These are phyloP conservation scores for Aureobasidium sp. DNA, from an alignment of 2,329 filamentous ascomycete species.

Conservation along the genomic window DNA sequence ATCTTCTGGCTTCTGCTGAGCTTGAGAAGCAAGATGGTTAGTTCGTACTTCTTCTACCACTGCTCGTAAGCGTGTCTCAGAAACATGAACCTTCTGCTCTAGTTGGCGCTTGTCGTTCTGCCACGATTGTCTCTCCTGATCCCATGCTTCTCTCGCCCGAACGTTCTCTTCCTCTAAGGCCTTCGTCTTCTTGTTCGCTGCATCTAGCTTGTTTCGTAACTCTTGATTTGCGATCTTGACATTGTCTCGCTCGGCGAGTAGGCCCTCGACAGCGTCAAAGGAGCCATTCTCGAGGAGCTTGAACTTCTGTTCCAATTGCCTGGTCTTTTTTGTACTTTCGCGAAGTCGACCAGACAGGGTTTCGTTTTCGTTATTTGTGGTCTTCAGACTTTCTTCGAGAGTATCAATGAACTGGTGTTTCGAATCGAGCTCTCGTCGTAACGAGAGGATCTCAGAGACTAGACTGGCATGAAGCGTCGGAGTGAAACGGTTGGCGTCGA, in stretches of 20 bases:
- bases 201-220: slow-evolving; percentile 68
- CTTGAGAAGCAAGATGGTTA: slow-evolving; percentile 48
- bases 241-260: slow-evolving; percentile 79
- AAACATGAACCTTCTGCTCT: slow-evolving; percentile 82
- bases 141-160: slow-evolving; percentile 72
- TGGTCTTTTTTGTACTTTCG: slow-evolving; percentile 64
- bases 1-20: slow-evolving; percentile 31
- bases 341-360: slow-evolving; percentile 56
- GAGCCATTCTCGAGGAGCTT: slow-evolving; percentile 82
- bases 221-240: slow-evolving; percentile 67
- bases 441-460: slow-evolving; percentile 83
- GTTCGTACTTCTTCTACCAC: slow-evolving; percentile 81
- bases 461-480: slow-evolving; percentile 90
- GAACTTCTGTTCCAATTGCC: slow-evolving; percentile 76
- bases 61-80: slow-evolving; percentile 75
- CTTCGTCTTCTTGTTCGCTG: slow-evolving; percentile 67
- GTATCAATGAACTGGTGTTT: slow-evolving; percentile 81
- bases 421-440: slow-evolving; percentile 84
- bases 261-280: slow-evolving; percentile 73
- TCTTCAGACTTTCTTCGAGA: slow-evolving; percentile 68
- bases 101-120: slow-evolving; percentile 73
- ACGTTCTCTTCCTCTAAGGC: slow-evolving; percentile 77
- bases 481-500: slow-evolving; percentile 89
- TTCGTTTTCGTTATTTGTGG: slow-evolving; percentile 68
- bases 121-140: slow-evolving; percentile 77